Conservation (phyloP, 2,329 filamentous ascomycete genomes). For the Seiridium cupressi region DNA sequence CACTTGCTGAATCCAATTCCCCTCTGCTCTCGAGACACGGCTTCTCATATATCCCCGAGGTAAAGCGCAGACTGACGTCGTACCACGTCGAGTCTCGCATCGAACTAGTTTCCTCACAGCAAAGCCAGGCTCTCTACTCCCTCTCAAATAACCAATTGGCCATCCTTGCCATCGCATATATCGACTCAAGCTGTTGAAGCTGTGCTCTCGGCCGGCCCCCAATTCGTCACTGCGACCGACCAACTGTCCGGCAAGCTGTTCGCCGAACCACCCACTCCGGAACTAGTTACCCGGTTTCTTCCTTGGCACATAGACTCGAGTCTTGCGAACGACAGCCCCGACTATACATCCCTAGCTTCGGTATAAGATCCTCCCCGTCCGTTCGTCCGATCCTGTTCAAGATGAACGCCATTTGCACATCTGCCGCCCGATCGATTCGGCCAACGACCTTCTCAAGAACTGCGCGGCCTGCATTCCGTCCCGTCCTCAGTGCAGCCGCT, state of each 20-base stretch:
- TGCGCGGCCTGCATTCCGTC: constrained; percentile 24
- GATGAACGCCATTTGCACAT: constrained; percentile 24
- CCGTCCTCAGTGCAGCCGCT: constrained; percentile 19
- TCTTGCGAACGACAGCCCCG: neutral
- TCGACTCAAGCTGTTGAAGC: neutral
- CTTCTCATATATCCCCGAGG: neutral
- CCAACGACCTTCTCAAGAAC: constrained; percentile 24
- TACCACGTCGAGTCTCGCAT: too few species aligned
- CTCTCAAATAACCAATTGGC: too few species aligned
- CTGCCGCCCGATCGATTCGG: constrained; percentile 25
- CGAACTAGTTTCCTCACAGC: too few species aligned
- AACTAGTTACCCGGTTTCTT: constrained; percentile 10
- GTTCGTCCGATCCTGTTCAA: constrained; percentile 10
- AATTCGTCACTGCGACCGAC: neutral
- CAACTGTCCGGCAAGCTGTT: neutral
- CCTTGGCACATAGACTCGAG: constrained; percentile 14
- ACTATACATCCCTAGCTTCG: constrained; percentile 6
- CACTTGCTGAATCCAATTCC: neutral
- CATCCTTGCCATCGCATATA: too few species aligned
- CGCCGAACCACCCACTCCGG: constrained; percentile 5
- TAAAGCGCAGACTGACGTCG: neutral
- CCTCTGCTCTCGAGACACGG: neutral
- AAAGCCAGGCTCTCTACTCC: neutral
- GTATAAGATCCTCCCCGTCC: neutral
- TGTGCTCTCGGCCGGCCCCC: neutral